phyloP scores from a whole-genome alignment of 1,284 basidiomycete genomes.

The Ustilago loliicola region DNA sequence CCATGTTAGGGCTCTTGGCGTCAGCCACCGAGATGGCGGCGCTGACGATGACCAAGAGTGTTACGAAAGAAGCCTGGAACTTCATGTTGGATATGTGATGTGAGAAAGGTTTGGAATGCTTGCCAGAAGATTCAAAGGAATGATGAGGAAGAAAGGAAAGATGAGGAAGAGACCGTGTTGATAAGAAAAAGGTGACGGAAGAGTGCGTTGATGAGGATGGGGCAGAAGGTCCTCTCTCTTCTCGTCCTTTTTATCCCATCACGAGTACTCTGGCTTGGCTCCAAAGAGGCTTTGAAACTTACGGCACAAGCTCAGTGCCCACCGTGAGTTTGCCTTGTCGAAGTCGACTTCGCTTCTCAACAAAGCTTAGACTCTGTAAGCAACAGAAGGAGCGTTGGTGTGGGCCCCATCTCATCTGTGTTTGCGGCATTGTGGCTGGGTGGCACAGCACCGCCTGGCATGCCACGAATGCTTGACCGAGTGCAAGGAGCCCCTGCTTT shows the following conservation, averaged over 20 bases:
- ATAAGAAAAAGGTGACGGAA: slow-evolving; percentile 1
- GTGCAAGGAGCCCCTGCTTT: background rate
- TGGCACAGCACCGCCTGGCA: background rate
- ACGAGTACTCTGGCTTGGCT: background rate
- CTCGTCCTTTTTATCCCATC: slow-evolving; percentile 19
- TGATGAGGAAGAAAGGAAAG: slow-evolving; percentile 3
- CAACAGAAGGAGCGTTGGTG: background rate
- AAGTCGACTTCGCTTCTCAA: slow-evolving; percentile 16
- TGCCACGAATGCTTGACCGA: background rate
- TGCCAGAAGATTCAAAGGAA: slow-evolving; percentile 36
- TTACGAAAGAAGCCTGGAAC: slow-evolving; percentile 48
- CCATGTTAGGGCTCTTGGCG: slow-evolving; percentile 26
- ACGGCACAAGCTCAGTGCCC: slow-evolving; percentile 15
- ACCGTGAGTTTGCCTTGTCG: slow-evolving; percentile 6
- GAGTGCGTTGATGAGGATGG: slow-evolving; percentile 1
- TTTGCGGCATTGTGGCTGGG: slow-evolving; percentile 2
- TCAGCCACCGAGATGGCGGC: slow-evolving; percentile 54
- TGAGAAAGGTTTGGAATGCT: slow-evolving; percentile 22
- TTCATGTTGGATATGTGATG: slow-evolving; percentile 32
- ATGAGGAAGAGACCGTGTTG: slow-evolving; percentile 6
- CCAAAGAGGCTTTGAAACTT: background rate
- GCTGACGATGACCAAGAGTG: slow-evolving; percentile 45
- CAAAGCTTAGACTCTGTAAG: background rate
- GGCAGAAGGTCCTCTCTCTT: background rate
- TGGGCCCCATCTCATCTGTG: slow-evolving; percentile 38